A percentile compares a stretch with the other conserved stretches of the same genome.
These are phyloP conservation scores for Farysia itapuensis DNA, from an alignment of 1,284 basidiomycete genomes.

Conservation along the genomic window DNA sequence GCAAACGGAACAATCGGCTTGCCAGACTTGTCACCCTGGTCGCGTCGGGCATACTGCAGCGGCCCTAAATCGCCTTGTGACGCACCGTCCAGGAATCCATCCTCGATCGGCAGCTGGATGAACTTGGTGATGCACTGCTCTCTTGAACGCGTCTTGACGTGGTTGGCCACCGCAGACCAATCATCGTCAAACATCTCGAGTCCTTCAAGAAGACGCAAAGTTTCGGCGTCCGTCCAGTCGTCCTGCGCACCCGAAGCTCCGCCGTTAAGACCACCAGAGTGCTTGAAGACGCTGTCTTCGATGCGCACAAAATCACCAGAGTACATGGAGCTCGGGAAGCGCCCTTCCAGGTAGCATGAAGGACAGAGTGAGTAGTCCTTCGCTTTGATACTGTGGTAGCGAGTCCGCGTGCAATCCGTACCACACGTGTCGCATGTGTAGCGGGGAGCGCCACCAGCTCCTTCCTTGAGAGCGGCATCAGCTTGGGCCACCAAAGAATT, in stretches of 20 bases:
- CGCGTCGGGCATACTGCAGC: conserved; percentile 66
- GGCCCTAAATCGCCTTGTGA: conserved; percentile 68
- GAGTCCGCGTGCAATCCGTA: conserved; percentile 80
- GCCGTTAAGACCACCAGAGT: conserved; percentile 61
- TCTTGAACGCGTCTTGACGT: conserved; percentile 84
- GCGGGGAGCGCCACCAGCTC: conserved; percentile 61
- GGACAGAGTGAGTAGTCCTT: conserved; percentile 74
- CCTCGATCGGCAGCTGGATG: conserved; percentile 93
- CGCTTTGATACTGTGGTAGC: conserved; percentile 86
- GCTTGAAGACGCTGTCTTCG: conserved; percentile 64
- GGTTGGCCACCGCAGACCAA: conserved; percentile 87
- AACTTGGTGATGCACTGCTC: conserved; percentile 96
- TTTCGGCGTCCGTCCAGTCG: conserved; percentile 90
- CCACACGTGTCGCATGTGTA: conserved; percentile 93
- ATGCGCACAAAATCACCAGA: conserved; percentile 96
- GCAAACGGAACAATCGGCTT: conserved; percentile 71
- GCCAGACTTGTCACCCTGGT: conserved; percentile 35
- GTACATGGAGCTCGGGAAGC: conserved; percentile 94
- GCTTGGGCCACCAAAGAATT: conserved; percentile 60
- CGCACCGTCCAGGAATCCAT: conserved; percentile 72
- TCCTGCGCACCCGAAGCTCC: conserved; percentile 65
- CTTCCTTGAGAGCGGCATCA: conserved; percentile 65
- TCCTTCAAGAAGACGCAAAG: conserved; percentile 83
- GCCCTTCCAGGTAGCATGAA: conserved; percentile 86
- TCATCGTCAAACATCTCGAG: conserved; percentile 98